A percentile compares a stretch with the other conserved stretches of the same genome.
phyloP scores from a whole-genome alignment of 78 protist species.

The Ministeria vibrans region DNA sequence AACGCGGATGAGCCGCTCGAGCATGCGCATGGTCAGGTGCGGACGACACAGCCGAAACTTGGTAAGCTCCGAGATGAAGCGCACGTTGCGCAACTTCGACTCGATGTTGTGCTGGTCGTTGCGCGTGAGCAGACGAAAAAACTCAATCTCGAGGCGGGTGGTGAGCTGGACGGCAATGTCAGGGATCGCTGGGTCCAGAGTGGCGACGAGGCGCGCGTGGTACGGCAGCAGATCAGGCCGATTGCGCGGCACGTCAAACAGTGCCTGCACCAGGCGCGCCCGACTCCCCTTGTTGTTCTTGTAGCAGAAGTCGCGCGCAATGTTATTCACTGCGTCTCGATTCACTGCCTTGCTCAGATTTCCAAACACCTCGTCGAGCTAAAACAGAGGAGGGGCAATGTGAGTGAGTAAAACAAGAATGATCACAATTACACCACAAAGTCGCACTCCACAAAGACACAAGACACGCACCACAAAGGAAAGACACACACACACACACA shows the following conservation, averaged over 20 bases:
- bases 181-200: not conserved
- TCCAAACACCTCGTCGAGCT: too few relatives aligned
- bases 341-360: slow-evolving; percentile 10
- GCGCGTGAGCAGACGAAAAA: not conserved
- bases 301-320: slow-evolving; percentile 17
- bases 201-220: slow-evolving; percentile 23
- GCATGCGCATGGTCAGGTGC: slow-evolving; percentile 29
- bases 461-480: not conserved
- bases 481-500: not conserved
- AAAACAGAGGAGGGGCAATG: not conserved
- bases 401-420: not conserved
- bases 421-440: not conserved
- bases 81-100: not conserved
- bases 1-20: slow-evolving; percentile 49
- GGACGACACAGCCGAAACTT: slow-evolving; percentile 44
- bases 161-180: slow-evolving; percentile 12
- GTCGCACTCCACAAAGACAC: too few relatives aligned
- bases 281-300: slow-evolving; percentile 17
- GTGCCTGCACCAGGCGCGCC: not conserved
- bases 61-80: slow-evolving; percentile 53
- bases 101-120: slow-evolving; percentile 23
- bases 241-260: not conserved
- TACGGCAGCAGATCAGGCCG: slow-evolving; percentile 23
- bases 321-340: slow-evolving; percentile 4
- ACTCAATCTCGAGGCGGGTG: slow-evolving; percentile 2